These are phyloP conservation scores for Davidsoniella australis DNA, from an alignment of 2,329 filamentous ascomycete species.

Conservation along the genomic window DNA sequence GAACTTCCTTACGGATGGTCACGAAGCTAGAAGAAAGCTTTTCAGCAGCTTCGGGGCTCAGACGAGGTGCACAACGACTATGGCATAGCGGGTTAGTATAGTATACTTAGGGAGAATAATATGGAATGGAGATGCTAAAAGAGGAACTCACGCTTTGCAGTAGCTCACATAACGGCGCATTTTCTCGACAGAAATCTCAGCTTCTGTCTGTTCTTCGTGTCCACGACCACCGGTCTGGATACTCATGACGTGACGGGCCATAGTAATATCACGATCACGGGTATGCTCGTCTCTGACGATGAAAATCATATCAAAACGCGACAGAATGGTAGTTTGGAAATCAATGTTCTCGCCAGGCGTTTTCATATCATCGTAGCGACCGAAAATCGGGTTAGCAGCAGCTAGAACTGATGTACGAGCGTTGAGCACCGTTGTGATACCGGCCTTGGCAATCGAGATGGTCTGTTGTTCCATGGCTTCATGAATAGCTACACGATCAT, in stretches of 20 bases:
- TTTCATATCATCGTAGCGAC: conserved; percentile 95
- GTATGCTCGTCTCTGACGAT: conserved; percentile 95
- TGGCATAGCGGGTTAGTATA: conserved; percentile 18
- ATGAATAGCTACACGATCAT: conserved; percentile 94
- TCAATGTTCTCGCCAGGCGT: conserved; percentile 97
- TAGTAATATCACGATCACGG: conserved; percentile 72
- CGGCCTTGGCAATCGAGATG: conserved; percentile 95
- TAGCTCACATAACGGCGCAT: conserved; percentile 97
- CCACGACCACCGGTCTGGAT: conserved; percentile 88
- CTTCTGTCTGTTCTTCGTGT: conserved; percentile 54
- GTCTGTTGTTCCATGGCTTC: conserved; percentile 99
- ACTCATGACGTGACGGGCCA: conserved; percentile 92
- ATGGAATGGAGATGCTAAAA: conserved; percentile 18
- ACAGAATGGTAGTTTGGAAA: conserved; percentile 95
- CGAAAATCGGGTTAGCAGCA: conserved; percentile 93
- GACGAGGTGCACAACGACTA: conserved; percentile 78
- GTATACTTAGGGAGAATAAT: not conserved
- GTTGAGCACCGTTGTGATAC: conserved; percentile 95
- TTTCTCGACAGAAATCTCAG: conserved; percentile 85
- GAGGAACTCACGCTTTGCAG: conserved; percentile 65
- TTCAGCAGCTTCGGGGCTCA: conserved; percentile 80
- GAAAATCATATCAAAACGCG: conserved; percentile 99
- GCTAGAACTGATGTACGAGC: conserved; percentile 88
- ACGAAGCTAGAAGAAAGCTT: conserved; percentile 96
- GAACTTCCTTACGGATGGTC: conserved; percentile 84